A percentile compares a stretch with the other conserved stretches of the same genome.
These are phyloP conservation scores for Gossypium aridum DNA, from an alignment of 441 rosid genomes.

Conservation along the genomic window DNA sequence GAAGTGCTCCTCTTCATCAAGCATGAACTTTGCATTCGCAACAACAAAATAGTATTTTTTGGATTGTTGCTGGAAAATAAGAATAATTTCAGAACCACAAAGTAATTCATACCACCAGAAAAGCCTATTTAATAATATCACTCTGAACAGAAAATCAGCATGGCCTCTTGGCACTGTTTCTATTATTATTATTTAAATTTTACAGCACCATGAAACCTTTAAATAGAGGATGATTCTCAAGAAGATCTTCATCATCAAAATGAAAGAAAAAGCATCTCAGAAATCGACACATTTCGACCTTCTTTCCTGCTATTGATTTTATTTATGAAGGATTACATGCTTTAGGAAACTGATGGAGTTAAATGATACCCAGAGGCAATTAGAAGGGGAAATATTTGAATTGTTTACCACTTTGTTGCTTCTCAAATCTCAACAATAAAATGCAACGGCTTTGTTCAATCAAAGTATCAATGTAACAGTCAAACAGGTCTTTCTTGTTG, in stretches of 20 bases:
- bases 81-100: not conserved
- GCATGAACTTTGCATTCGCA: conserved; percentile 90
- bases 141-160: not conserved
- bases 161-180: not conserved
- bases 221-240: not conserved
- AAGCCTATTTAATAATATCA: not conserved
- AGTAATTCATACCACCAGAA: not conserved
- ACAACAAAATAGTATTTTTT: conserved; percentile 65
- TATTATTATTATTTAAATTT: not conserved
- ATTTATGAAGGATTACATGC: not conserved
- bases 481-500: conserved; percentile 2
- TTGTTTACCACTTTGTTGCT: not conserved
- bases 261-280: not conserved
- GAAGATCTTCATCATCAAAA: not conserved
- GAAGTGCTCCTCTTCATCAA: conserved; percentile 96
- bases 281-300: not conserved
- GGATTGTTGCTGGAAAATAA: conserved; percentile 24
- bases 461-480: not conserved
- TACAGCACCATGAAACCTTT: not conserved
- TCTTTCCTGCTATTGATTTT: not conserved
- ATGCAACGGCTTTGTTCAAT: not conserved
- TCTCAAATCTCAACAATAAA: not conserved
- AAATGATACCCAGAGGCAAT: not conserved
- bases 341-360: not conserved
- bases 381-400: not conserved